Conservation (phyloP, 2,329 filamentous ascomycete genomes). For the Alternaria tenuissima region DNA sequence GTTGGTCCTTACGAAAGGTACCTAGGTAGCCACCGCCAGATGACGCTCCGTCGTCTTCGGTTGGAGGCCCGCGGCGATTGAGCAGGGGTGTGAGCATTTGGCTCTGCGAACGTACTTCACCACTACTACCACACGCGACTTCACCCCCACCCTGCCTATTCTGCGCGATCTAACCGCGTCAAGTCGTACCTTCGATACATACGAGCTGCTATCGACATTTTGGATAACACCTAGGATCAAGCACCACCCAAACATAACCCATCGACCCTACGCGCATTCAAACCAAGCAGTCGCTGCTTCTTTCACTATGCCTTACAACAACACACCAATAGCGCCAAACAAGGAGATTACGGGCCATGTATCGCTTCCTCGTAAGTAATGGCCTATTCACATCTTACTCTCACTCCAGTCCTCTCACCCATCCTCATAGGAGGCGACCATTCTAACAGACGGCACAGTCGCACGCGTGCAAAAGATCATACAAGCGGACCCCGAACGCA, state of each 20-base stretch:
- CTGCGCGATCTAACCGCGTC: conserved; percentile 19
- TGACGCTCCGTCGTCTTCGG: conserved; percentile 6
- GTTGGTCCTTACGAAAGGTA: not conserved
- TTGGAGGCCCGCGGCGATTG: conserved; percentile 10
- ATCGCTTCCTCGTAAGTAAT: conserved; percentile 78
- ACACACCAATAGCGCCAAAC: conserved; percentile 78
- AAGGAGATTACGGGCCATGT: conserved; percentile 86
- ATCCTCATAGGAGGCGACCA: not conserved
- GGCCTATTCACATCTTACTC: not conserved
- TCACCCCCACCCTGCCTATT: not conserved
- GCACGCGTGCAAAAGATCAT: conserved; percentile 97
- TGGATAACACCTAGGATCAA: not conserved
- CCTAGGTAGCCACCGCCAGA: not conserved
- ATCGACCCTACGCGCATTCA: not conserved
- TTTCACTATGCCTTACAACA: conserved; percentile 80
- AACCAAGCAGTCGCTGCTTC: conserved; percentile 2
- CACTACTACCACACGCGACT: conserved; percentile 18
- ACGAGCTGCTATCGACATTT: not conserved
- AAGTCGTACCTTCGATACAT: not conserved
- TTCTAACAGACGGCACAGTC: conserved; percentile 62
- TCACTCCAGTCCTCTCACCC: not conserved
- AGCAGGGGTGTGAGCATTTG: conserved; percentile 12
- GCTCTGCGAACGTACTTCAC: not conserved
- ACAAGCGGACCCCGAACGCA: conserved; percentile 78
- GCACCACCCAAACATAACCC: not conserved